Percentiles rank a stretch among this genome's conserved stretches.
Conservation (phyloP, 2,329 filamentous ascomycete species). For the Ceratocystis smalleyi region DNA sequence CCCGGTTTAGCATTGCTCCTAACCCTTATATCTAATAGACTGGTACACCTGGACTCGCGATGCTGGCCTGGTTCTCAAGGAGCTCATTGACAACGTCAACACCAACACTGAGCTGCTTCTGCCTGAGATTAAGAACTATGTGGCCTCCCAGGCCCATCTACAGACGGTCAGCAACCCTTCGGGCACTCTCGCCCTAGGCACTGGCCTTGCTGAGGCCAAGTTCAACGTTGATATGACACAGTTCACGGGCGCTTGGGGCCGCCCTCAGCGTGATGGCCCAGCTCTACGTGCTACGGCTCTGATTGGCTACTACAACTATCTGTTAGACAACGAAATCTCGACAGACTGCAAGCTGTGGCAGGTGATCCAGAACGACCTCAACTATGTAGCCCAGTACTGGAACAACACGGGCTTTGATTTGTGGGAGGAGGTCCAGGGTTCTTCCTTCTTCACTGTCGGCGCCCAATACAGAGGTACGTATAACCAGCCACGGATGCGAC, state of each 20-base stretch:
- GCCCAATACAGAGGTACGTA: constrained; percentile 48
- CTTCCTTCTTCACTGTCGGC: constrained; percentile 64
- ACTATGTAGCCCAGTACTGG: constrained; percentile 61
- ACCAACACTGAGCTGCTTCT: constrained; percentile 42
- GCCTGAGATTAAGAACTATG: constrained; percentile 49
- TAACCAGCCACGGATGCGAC: too few relatives aligned
- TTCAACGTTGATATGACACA: constrained; percentile 48
- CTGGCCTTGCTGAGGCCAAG: constrained; percentile 56
- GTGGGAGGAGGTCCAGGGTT: constrained; percentile 67
- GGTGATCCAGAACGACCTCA: constrained; percentile 58
- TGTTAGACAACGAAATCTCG: constrained; percentile 50
- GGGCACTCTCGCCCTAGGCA: constrained; percentile 37
- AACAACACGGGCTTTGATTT: constrained; percentile 54
- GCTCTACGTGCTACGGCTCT: constrained; percentile 60
- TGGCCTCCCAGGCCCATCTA: constrained; percentile 48
- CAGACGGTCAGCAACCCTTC: constrained; percentile 57
- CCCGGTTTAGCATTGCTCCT: not conserved
- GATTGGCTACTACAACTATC: constrained; percentile 56
- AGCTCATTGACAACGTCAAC: constrained; percentile 44
- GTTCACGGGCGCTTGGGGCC: constrained; percentile 55
- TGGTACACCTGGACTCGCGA: constrained; percentile 70
- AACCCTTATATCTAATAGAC: constrained; percentile 32
- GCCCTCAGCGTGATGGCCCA: constrained; percentile 67
- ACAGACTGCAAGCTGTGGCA: constrained; percentile 47
- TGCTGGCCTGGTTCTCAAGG: constrained; percentile 53